phyloP scores from a whole-genome alignment of 306 rosid genomes.

The Ceratonia siliqua region DNA sequence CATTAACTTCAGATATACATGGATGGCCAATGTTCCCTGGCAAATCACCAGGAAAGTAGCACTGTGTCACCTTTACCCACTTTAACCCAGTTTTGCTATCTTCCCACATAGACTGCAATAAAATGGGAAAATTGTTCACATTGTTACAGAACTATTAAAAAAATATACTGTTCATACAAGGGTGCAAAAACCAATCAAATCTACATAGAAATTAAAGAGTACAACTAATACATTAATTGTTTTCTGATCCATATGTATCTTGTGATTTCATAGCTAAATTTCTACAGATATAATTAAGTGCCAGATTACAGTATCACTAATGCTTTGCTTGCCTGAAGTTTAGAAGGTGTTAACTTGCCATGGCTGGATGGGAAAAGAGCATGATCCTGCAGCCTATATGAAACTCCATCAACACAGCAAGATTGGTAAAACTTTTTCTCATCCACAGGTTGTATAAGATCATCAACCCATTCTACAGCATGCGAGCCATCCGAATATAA shows the following conservation, averaged over 20 bases:
- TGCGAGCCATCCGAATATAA: slow-evolving; percentile 51
- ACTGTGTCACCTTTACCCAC: slow-evolving; percentile 65
- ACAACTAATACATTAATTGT: background rate
- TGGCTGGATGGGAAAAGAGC: slow-evolving; percentile 61
- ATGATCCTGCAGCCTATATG: slow-evolving; percentile 67
- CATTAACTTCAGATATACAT: slow-evolving; percentile 75
- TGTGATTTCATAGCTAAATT: slow-evolving; percentile 12
- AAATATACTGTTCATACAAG: slow-evolving; percentile 3
- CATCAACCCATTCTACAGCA: slow-evolving; percentile 79
- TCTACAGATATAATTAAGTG: slow-evolving; percentile 28
- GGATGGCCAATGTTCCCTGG: slow-evolving; percentile 75
- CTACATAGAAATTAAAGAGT: slow-evolving; percentile 7
- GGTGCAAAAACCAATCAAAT: slow-evolving; percentile 27
- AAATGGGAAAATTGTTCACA: slow-evolving; percentile 27
- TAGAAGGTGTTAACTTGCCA: slow-evolving; percentile 71
- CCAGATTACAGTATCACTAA: slow-evolving; percentile 25
- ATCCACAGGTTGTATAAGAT: slow-evolving; percentile 43
- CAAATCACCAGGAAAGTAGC: slow-evolving; percentile 84
- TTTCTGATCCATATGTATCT: slow-evolving; percentile 16
- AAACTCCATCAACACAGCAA: slow-evolving; percentile 68
- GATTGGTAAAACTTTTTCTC: slow-evolving; percentile 62
- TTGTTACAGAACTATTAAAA: slow-evolving; percentile 29
- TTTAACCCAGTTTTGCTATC: slow-evolving; percentile 70
- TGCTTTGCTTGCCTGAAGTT: slow-evolving; percentile 76
- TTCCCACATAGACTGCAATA: slow-evolving; percentile 89